Base-by-base conservation (phyloP, 2,329 filamentous ascomycete genomes). In the Botrytis fabae region DNA sequence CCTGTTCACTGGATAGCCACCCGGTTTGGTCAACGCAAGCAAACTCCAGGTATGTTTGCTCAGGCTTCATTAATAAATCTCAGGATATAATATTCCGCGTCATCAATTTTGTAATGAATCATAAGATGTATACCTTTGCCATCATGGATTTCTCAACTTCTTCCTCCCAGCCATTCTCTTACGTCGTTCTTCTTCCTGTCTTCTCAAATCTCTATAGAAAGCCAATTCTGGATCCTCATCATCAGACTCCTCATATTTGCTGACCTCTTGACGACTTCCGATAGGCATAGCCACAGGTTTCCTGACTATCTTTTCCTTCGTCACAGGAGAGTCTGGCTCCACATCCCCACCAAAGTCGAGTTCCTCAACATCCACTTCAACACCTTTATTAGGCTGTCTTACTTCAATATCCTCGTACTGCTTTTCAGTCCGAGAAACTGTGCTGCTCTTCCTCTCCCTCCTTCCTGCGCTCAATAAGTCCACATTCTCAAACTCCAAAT, bases 171-270 rank as follows among this genome's bases (percentile, higher is more conserved):
- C 69, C 32, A 71, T 22, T 42, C 63, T 61, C 14, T 18, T 48
- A 14, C 20, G 57, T n/a, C 40, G 57, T 63, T 61, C 57, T 38
- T 51, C 69, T 38, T 69, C 71, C 40, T 63, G 54, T 54, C 51
- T 64, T 46, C 59, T 65, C 20, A 70, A 54, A 62, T 73, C 64
- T 12, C 44, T 60, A 10, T 69, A 73, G 38, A 64, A 73, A 16
- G 46, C 72, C 6, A 46, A 48, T 44, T 65, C 66, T 8, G 60
- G 28, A 38, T 73, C 68, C 18, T 73, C 70, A n/a, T 66, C 72
- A 32, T 72, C 71, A 25, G 18, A 7, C 25, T 69, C 63, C 25
- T 71, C 60, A 32, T 35, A 1, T 20, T 46, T 20, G 16, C 10
- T n/a, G 12, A 71, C 7, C 2, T 51, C 48, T 54, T n/a, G 16